Evolutionary conservation across 768 basidiomycete species (phyloP).

Genomic region (Lactifluus volemus): DNA sequence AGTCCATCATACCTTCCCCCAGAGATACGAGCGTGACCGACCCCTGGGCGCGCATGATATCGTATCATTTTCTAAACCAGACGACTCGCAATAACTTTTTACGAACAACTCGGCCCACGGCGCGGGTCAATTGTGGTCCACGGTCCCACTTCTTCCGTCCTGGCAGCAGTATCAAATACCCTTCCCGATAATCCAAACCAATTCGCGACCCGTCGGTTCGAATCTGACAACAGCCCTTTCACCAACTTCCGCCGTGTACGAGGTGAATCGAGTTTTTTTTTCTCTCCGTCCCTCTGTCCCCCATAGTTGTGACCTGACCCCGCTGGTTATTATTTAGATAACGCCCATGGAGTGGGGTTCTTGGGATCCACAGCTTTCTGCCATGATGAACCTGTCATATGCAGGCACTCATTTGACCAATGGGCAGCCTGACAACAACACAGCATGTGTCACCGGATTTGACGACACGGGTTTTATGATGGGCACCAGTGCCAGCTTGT

Average conservation of each 20-base stretch:
- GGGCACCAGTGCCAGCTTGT: conserved; percentile 64
- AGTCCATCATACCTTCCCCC: neutral
- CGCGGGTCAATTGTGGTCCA: conserved; percentile 65
- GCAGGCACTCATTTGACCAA: conserved; percentile 57
- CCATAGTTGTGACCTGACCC: neutral
- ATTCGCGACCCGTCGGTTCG: conserved; percentile 42
- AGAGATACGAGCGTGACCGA: conserved; percentile 62
- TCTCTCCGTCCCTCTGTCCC: neutral
- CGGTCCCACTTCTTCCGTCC: conserved; percentile 41
- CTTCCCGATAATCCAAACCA: conserved; percentile 57
- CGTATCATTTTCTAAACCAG: conserved; percentile 66
- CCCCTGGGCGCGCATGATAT: conserved; percentile 54
- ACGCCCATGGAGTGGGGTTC: conserved; percentile 63
- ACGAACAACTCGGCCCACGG: conserved; percentile 52
- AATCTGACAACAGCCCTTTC: conserved; percentile 34
- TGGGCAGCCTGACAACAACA: conserved; percentile 44
- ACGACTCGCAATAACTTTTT: conserved; percentile 53
- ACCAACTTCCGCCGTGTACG: conserved; percentile 44
- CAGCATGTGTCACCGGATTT: conserved; percentile 63
- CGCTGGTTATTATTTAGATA: conserved; percentile 31
- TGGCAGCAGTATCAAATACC: conserved; percentile 46
- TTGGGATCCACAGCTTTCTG: conserved; percentile 63
- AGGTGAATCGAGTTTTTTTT: conserved; percentile 32
- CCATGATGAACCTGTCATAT: conserved; percentile 54
- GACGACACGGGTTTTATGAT: conserved; percentile 70